Percentiles rank a stretch among this genome's conserved stretches.
Evolutionary conservation across 257 asterid species (phyloP).

Genomic region (Linderniella brevidens): DNA sequence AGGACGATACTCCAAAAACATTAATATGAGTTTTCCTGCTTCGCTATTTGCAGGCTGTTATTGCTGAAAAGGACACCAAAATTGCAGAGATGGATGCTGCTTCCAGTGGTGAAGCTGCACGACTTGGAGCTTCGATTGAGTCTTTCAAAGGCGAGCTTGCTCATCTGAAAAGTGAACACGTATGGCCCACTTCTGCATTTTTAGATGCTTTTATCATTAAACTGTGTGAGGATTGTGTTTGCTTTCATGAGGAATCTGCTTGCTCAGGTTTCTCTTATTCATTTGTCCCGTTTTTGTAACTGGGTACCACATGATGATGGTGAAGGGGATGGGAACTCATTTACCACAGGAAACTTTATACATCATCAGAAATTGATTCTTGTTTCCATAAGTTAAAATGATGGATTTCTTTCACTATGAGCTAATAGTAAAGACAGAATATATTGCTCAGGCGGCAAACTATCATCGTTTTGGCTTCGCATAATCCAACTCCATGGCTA

Average conservation of each 20-base stretch:
- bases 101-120: constrained; percentile 93
- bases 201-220: constrained; percentile 6
- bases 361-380: too few species aligned
- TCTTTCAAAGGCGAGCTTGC: constrained; percentile 69
- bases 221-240: background rate
- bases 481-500: too few species aligned
- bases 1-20: constrained; percentile 9
- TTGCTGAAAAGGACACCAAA: constrained; percentile 73
- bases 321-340: too few species aligned
- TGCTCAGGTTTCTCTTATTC: too few species aligned
- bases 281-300: too few species aligned
- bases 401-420: too few species aligned
- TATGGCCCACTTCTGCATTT: constrained; percentile 16
- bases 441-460: too few species aligned
- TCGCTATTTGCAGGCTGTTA: constrained; percentile 33
- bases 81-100: constrained; percentile 98
- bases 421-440: too few species aligned
- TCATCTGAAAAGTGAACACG: constrained; percentile 58
- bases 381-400: too few species aligned
- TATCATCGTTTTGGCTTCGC: too few species aligned
- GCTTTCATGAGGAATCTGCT: background rate
- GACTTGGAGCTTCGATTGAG: constrained; percentile 80
- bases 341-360: too few species aligned
- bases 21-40: constrained; percentile 8
- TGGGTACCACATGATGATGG: too few species aligned